Evolutionary conservation across 1,139 yeast genomes (phyloP).

Genomic region (Pichia sp.): DNA sequence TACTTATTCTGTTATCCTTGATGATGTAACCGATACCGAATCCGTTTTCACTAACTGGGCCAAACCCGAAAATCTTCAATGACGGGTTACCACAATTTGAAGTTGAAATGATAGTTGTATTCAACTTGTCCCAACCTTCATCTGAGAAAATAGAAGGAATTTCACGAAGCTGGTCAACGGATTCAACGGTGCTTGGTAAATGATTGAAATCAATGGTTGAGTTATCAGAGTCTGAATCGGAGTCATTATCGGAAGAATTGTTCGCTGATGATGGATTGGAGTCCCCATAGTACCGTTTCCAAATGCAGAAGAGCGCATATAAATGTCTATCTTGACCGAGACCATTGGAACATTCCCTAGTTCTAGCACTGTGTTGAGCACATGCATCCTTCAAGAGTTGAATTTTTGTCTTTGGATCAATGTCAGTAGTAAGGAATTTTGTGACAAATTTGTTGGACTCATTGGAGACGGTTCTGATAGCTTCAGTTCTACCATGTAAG

Average conservation of each 20-base stretch:
- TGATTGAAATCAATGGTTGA: constrained; percentile 26
- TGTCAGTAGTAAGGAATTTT: constrained; percentile 67
- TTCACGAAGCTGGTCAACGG: constrained; percentile 25
- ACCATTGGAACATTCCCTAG: constrained; percentile 65
- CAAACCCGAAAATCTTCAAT: constrained; percentile 81
- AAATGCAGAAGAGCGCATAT: constrained; percentile 79
- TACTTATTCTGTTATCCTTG: constrained; percentile 74
- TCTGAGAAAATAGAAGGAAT: constrained; percentile 70
- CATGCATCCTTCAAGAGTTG: constrained; percentile 63
- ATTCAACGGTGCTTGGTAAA: constrained; percentile 18
- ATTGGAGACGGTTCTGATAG: constrained; percentile 74
- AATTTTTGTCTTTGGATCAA: constrained; percentile 55
- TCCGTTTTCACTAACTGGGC: constrained; percentile 86
- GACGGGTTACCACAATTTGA: constrained; percentile 84
- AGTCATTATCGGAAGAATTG: too few species aligned
- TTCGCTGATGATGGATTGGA: too few species aligned
- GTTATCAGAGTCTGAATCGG: constrained; percentile 26
- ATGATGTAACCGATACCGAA: constrained; percentile 90
- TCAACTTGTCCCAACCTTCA: constrained; percentile 65
- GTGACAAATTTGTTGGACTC: constrained; percentile 80
- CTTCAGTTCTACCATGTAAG: constrained; percentile 89
- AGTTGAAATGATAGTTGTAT: constrained; percentile 58
- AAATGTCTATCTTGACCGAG: constrained; percentile 87
- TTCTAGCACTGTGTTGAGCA: constrained; percentile 56
- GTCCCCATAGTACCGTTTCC: constrained; percentile 73